phyloP scores from a whole-genome alignment of 495 filamentous ascomycete species.

The Parmelia sp. region DNA sequence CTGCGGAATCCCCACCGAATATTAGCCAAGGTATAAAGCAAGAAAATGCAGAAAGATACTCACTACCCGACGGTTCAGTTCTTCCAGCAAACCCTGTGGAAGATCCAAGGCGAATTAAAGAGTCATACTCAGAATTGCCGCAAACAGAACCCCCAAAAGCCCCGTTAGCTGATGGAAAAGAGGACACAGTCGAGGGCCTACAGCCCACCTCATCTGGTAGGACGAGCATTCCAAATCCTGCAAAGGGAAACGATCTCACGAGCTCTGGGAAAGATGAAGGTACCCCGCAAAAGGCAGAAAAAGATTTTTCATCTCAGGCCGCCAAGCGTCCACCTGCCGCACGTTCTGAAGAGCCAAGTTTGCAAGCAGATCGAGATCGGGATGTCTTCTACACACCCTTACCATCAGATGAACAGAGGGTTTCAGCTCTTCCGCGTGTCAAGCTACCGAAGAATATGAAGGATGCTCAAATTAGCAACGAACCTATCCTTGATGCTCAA shows the following conservation, averaged over 20 bases:
- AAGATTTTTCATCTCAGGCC: conserved; percentile 47
- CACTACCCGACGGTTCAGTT: conserved; percentile 43
- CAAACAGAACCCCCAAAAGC: conserved; percentile 26
- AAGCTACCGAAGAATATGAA: conserved; percentile 54
- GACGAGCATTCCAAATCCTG: conserved; percentile 30
- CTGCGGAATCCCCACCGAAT: conserved; percentile 26
- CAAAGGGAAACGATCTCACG: conserved; percentile 33
- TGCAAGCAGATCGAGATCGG: conserved; percentile 44
- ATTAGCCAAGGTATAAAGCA: conserved; percentile 37
- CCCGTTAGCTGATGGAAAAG: conserved; percentile 22
- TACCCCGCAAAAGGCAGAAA: conserved; percentile 49
- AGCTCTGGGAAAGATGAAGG: conserved; percentile 39
- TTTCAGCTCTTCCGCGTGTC: conserved; percentile 51
- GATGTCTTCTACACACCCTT: conserved; percentile 56
- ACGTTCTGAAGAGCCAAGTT: conserved; percentile 17
- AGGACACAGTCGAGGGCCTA: conserved; percentile 19
- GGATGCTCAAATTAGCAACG: conserved; percentile 37
- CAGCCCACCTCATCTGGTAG: conserved; percentile 29
- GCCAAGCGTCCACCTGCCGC: conserved; percentile 34
- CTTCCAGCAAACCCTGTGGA: conserved; percentile 24
- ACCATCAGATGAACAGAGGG: conserved; percentile 36
- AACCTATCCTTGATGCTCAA: conserved; percentile 32
- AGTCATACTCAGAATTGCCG: conserved; percentile 22
- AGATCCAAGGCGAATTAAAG: conserved; percentile 21
- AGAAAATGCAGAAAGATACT: conserved; percentile 34